These are phyloP conservation scores for Saccharomycopsis sp. DNA, from an alignment of 805 yeast genomes.

Conservation along the genomic window DNA sequence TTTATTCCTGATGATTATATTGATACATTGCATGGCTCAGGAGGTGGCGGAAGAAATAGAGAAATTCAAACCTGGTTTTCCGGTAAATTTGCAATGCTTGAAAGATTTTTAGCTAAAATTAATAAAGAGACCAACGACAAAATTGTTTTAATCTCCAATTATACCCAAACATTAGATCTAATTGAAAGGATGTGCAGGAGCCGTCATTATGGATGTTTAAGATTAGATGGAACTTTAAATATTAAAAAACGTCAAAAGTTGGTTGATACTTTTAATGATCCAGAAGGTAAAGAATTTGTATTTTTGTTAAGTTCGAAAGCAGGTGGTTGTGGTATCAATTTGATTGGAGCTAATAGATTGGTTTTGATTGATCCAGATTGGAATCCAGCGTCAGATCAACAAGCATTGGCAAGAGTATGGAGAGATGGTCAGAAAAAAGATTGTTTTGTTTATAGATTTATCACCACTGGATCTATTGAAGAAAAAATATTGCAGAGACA, in stretches of 20 bases:
- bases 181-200: constrained; percentile 78
- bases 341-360: constrained; percentile 77
- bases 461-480: constrained; percentile 90
- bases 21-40: constrained; percentile 29
- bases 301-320: constrained; percentile 90
- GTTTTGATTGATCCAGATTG: constrained; percentile 89
- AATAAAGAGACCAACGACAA: constrained; percentile 81
- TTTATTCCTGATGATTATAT: constrained; percentile 70
- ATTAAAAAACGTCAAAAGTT: constrained; percentile 87
- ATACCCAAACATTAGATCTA: constrained; percentile 87
- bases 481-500: constrained; percentile 95
- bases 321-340: constrained; percentile 97
- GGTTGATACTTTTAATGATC: constrained; percentile 87
- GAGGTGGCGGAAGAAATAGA: constrained; percentile 50
- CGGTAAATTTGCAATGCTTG: constrained; percentile 78
- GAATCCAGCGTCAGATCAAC: constrained; percentile 90
- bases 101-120: constrained; percentile 72
- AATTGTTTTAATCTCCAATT: constrained; percentile 88
- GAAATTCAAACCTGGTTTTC: constrained; percentile 75
- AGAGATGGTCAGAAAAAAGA: constrained; percentile 97
- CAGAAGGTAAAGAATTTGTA: constrained; percentile 78
- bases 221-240: constrained; percentile 89
- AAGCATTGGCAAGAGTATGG: constrained; percentile 93
- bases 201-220: constrained; percentile 61
- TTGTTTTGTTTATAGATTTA: constrained; percentile 89